phyloP scores from a whole-genome alignment of 2,329 filamentous ascomycete genomes.

The Leptoxyphium fumago region DNA sequence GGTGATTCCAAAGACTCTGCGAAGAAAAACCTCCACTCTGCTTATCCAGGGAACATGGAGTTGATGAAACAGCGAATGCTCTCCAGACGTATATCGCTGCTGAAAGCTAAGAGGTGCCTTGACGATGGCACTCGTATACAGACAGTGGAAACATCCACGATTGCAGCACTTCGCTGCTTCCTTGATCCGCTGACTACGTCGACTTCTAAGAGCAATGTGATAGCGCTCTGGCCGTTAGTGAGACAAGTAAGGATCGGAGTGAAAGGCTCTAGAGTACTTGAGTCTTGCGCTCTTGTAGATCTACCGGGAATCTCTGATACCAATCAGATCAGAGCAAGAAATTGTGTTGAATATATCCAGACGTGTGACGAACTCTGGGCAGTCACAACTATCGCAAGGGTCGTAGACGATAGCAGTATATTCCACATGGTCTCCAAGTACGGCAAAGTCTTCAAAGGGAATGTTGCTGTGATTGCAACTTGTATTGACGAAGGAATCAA shows the following conservation, averaged over 20 bases:
- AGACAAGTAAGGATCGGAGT: constrained; percentile 11
- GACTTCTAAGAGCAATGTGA: constrained; percentile 1
- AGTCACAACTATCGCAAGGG: constrained; percentile 7
- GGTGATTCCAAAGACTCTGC: not conserved
- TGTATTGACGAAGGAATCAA: constrained; percentile 9
- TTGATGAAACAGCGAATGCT: not conserved
- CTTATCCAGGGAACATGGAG: not conserved
- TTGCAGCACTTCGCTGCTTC: constrained; percentile 3
- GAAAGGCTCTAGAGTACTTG: constrained; percentile 6
- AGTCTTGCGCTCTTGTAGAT: constrained; percentile 11
- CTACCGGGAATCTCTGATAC: constrained; percentile 14
- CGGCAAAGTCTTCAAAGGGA: constrained; percentile 7
- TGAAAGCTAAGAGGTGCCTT: not conserved
- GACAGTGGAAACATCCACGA: constrained; percentile 5
- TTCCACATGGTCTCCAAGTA: constrained; percentile 8
- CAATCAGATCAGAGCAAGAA: constrained; percentile 8
- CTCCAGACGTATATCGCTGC: not conserved
- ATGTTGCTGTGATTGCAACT: constrained; percentile 11
- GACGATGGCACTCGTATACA: constrained; percentile 1
- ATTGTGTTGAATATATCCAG: constrained; percentile 7
- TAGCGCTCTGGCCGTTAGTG: constrained; percentile 12
- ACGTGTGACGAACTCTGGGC: constrained; percentile 12
- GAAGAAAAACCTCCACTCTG: not conserved
- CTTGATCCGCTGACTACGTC: constrained; percentile 9
- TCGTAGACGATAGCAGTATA: constrained; percentile 6